phyloP scores from a whole-genome alignment of 108 stramenopile species.

The Ochromonas danica region DNA sequence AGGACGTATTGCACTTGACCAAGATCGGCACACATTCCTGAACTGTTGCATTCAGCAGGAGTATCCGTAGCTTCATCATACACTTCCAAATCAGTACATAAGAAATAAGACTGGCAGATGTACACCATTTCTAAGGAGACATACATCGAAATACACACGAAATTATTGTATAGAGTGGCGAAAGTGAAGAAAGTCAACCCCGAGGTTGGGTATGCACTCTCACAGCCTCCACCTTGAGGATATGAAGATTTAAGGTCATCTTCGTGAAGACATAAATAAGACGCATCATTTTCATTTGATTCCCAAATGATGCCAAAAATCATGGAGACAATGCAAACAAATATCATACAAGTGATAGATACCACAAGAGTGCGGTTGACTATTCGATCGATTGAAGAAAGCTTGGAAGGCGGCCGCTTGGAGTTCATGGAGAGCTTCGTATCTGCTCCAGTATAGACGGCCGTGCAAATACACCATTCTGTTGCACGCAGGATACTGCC shows the following conservation, averaged over 20 bases:
- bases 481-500: conserved; percentile 54
- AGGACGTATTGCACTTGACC: conserved; percentile 54
- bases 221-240: background rate
- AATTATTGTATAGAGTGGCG: conserved; percentile 57
- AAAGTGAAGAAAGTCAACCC: conserved; percentile 28
- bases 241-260: background rate
- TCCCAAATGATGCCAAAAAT: conserved; percentile 29
- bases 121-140: conserved; percentile 79
- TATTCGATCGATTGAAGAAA: conserved; percentile 8
- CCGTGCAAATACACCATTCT: conserved; percentile 46
- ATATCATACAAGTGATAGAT: conserved; percentile 6
- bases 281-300: background rate
- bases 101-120: conserved; percentile 51
- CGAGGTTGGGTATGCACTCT: background rate
- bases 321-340: conserved; percentile 26
- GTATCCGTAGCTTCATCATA: conserved; percentile 47
- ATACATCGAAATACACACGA: conserved; percentile 81
- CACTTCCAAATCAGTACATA: conserved; percentile 46
- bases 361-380: conserved; percentile 34
- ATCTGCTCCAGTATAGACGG: conserved; percentile 55
- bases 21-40: conserved; percentile 29
- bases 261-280: conserved; percentile 23
- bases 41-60: conserved; percentile 52
- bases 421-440: conserved; percentile 44
- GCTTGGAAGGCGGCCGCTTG: conserved; percentile 33